Evolutionary conservation across 305 asterid species (phyloP).

Genomic region (Fraxinus albicans): DNA sequence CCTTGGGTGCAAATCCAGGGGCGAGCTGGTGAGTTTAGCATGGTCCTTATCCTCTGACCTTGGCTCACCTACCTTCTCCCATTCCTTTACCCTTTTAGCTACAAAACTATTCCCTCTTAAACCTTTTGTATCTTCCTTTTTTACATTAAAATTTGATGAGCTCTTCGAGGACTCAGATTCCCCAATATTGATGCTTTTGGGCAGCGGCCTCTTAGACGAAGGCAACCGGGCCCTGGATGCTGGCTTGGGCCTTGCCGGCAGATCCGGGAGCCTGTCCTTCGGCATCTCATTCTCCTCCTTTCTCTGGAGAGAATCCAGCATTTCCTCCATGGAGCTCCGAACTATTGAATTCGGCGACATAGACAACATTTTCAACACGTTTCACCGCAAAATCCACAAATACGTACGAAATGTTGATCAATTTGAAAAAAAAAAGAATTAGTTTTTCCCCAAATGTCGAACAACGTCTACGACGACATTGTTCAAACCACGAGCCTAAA

Average conservation of each 20-base stretch:
- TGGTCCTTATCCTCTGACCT: conserved; percentile 30
- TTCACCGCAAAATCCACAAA: background rate
- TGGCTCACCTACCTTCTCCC: conserved; percentile 29
- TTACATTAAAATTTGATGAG: conserved; percentile 18
- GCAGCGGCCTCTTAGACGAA: conserved; percentile 56
- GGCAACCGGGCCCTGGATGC: conserved; percentile 67
- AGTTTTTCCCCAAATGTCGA: conserved; percentile 18
- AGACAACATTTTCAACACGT: conserved; percentile 41
- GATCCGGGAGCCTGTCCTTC: conserved; percentile 75
- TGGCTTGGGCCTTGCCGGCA: conserved; percentile 78
- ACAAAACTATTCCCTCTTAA: conserved; percentile 42
- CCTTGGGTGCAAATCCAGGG: conserved; percentile 30
- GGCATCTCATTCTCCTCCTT: conserved; percentile 57
- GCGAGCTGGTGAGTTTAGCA: conserved; percentile 28
- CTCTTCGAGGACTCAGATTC: conserved; percentile 24
- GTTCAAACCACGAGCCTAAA: conserved; percentile 37
- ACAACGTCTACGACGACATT: conserved; percentile 45
- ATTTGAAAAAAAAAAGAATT: background rate
- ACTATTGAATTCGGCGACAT: conserved; percentile 51
- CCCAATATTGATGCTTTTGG: conserved; percentile 28
- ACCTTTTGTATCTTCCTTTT: conserved; percentile 30
- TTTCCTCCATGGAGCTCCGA: conserved; percentile 91
- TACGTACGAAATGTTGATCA: background rate
- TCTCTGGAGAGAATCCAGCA: conserved; percentile 80
- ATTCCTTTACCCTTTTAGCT: conserved; percentile 41